Evolutionary conservation across 495 filamentous ascomycete genomes (phyloP).

Genomic region (Annulohypoxylon stygium): DNA sequence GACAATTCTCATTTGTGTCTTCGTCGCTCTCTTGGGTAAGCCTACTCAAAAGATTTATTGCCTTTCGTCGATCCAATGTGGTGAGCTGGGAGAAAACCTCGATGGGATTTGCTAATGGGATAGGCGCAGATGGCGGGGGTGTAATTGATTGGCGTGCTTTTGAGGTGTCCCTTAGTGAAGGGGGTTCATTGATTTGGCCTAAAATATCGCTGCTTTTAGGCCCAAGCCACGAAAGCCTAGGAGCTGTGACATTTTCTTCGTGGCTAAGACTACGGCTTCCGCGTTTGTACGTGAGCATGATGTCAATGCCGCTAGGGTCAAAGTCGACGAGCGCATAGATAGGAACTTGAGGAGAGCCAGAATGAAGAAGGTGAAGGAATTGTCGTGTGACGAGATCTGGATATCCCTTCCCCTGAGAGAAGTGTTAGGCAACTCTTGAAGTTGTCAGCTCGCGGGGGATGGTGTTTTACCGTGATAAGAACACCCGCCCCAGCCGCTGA

Average conservation of each 20-base stretch:
- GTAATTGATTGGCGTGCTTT: not conserved
- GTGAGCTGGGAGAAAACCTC: constrained; percentile 64
- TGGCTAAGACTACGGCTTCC: constrained; percentile 81
- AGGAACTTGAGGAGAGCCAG: constrained; percentile 53
- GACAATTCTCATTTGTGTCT: constrained; percentile 52
- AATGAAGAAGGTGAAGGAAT: constrained; percentile 69
- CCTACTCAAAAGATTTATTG: constrained; percentile 72
- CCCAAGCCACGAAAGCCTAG: constrained; percentile 79
- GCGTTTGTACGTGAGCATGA: constrained; percentile 87
- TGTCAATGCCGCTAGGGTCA: constrained; percentile 88
- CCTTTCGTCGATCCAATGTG: constrained; percentile 75
- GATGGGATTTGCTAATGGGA: constrained; percentile 48
- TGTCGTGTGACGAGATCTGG: constrained; percentile 85
- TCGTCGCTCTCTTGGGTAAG: constrained; percentile 26
- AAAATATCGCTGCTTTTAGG: constrained; percentile 72
- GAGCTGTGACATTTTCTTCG: constrained; percentile 71
- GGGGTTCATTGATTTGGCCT: not conserved
- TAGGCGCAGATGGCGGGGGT: constrained; percentile 33
- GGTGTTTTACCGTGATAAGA: constrained; percentile 72
- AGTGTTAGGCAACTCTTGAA: constrained; percentile 53
- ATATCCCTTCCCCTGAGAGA: constrained; percentile 84
- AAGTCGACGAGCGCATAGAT: constrained; percentile 83
- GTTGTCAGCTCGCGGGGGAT: constrained; percentile 37
- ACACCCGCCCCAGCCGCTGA: constrained; percentile 69
- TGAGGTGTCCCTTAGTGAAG: not conserved